Evolutionary conservation across 148 eudicot species (phyloP).

Genomic region (Camellia lanceoleosa): DNA sequence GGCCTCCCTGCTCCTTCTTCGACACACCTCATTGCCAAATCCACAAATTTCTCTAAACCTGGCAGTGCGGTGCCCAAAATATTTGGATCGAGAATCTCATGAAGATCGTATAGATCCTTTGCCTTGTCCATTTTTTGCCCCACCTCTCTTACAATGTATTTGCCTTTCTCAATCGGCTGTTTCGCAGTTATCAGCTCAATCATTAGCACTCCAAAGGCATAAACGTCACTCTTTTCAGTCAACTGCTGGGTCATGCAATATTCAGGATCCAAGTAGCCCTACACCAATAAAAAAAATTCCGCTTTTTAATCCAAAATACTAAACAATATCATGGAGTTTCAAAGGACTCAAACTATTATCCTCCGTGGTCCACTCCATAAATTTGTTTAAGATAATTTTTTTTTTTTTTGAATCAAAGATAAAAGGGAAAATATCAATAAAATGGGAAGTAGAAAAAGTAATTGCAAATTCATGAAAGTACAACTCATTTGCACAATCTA

Average conservation of each 20-base stretch:
- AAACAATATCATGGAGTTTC: not conserved
- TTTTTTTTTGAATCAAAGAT: no score
- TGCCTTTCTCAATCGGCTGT: slow-evolving; percentile 61
- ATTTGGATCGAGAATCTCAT: slow-evolving; percentile 49
- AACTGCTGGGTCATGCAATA: slow-evolving; percentile 75
- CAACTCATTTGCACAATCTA: no score
- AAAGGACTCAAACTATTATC: not conserved
- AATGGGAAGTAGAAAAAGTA: no score
- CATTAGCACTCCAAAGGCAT: slow-evolving; percentile 69
- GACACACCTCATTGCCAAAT: slow-evolving; percentile 61
- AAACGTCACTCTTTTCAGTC: slow-evolving; percentile 81
- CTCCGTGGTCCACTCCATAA: no score
- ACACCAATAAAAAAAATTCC: not conserved
- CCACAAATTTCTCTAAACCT: slow-evolving; percentile 58
- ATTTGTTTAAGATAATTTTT: no score
- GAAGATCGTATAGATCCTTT: slow-evolving; percentile 46
- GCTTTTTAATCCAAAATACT: not conserved
- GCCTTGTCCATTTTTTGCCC: slow-evolving; percentile 42
- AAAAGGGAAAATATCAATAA: no score
- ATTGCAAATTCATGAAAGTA: no score
- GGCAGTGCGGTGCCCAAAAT: slow-evolving; percentile 27
- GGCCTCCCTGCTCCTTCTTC: slow-evolving; percentile 54
- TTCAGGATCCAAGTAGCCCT: slow-evolving; percentile 92
- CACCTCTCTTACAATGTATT: slow-evolving; percentile 57
- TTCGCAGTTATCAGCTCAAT: slow-evolving; percentile 64